A percentile compares a stretch with the other conserved stretches of the same genome.
Evolutionary conservation across 1,284 basidiomycete species (phyloP).

Genomic region (Golubevia pallescens): DNA sequence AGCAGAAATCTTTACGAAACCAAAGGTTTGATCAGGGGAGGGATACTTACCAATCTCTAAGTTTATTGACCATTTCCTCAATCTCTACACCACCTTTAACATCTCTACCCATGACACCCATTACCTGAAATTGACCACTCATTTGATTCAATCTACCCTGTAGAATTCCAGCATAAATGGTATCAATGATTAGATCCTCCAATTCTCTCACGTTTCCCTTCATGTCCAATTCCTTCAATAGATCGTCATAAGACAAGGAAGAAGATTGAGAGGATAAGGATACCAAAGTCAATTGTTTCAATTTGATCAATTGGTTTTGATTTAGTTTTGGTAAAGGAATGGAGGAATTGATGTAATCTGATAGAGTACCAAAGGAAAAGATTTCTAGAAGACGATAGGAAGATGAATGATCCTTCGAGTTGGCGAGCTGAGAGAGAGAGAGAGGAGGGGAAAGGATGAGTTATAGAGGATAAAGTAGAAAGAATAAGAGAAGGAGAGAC

Average conservation of each 20-base stretch:
- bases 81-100: conserved; percentile 66
- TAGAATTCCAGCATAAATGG: conserved; percentile 86
- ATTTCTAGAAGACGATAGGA: conserved; percentile 73
- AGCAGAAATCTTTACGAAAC: too few relatives aligned
- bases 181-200: conserved; percentile 93
- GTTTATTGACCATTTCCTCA: too few relatives aligned
- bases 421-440: conserved; percentile 7
- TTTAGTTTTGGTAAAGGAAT: conserved; percentile 60
- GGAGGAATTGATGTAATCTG: conserved; percentile 70
- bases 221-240: conserved; percentile 22
- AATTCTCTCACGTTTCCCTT: conserved; percentile 68
- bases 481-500: too few relatives aligned
- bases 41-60: too few relatives aligned
- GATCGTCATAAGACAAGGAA: conserved; percentile 19
- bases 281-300: conserved; percentile 89
- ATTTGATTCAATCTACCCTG: conserved; percentile 90
- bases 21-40: too few relatives aligned
- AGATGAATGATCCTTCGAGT: conserved; percentile 13
- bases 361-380: conserved; percentile 85
- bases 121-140: conserved; percentile 81
- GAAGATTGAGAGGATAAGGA: conserved; percentile 64
- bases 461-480: neutral
- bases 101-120: conserved; percentile 88
- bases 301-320: conserved; percentile 77
- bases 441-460: neutral